Evolutionary conservation across 2,329 filamentous ascomycete species (phyloP).

Genomic region (Pseudogymnoascus destructans): DNA sequence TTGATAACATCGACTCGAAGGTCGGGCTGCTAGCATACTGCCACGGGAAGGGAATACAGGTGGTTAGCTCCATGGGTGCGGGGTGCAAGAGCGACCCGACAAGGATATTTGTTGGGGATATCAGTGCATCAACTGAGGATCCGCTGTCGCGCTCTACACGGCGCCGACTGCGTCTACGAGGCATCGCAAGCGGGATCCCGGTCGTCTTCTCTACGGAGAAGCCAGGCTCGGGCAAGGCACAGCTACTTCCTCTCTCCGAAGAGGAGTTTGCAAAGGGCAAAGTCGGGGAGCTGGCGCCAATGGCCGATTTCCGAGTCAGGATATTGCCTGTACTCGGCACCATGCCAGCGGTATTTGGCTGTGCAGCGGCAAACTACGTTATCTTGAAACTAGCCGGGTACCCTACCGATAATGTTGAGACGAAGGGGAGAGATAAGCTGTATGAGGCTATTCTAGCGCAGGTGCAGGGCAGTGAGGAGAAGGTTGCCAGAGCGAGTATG

Average conservation of each 20-base stretch:
- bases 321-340: conserved; percentile 91
- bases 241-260: conserved; percentile 72
- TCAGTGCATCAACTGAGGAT: conserved; percentile 77
- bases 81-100: conserved; percentile 85
- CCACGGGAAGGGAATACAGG: conserved; percentile 58
- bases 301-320: conserved; percentile 87
- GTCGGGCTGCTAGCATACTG: conserved; percentile 84
- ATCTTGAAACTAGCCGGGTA: conserved; percentile 73
- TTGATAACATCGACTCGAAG: conserved; percentile 97
- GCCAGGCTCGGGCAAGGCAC: conserved; percentile 78
- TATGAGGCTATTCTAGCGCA: conserved; percentile 71
- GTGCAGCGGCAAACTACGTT: conserved; percentile 83
- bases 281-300: conserved; percentile 73
- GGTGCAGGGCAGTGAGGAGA: conserved; percentile 69
- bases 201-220: conserved; percentile 90
- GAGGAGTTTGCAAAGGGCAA: conserved; percentile 78
- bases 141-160: conserved; percentile 76
- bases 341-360: conserved; percentile 93
- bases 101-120: conserved; percentile 79
- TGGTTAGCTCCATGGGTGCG: conserved; percentile 93
- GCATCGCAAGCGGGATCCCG: conserved; percentile 74
- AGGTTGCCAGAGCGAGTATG: conserved; percentile 44
- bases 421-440: conserved; percentile 78
- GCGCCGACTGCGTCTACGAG: conserved; percentile 56
- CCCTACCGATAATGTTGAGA: conserved; percentile 68